Evolutionary conservation across 2,329 filamentous ascomycete genomes (phyloP), one percentile per base, ranked within the genome.

Genomic region (Cladosporium phlei): DNA sequence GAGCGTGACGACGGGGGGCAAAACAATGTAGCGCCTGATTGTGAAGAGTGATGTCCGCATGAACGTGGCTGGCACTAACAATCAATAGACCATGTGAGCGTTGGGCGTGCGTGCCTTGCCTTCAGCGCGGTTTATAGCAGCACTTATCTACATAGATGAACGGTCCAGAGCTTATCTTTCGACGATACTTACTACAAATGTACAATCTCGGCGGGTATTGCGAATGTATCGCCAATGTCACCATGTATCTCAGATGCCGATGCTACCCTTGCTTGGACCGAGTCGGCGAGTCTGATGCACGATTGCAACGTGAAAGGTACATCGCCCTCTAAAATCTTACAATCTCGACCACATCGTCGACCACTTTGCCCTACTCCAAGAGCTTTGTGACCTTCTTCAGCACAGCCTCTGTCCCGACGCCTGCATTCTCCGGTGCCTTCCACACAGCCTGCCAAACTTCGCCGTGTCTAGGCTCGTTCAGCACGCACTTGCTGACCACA

Each of bases 381-480:
- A 69, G 63, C 28, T 72, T 76, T 1, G 86, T 85, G 17, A 94
- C 90, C 52, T 89, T 66, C 70, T 86, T 87, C 58, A 98, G 64
- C 12, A 96, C 77, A 65, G 95, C 88, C 67, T 95, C 90, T 0
- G 79, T 78, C 9, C 76, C 74, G 71, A 84, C 85, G 46, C 78
- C 72, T 19, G 85, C 86, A 66, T 95, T 94, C 66, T 76, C 78
- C 1, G 91, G 91, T 59, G 90, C 81, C 75, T 98, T 98, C 14
- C 84, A 81, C 3, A 96, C 75, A 7, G 73, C 70, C 71, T 95
- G 88, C 93, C 93, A 98, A 20, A 85, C 72, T 74, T 98, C 93
- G 11, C 93, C 93, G 66, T 98, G 89, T 58, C 83, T 82, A 3
- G 94, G 94, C 66, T 97, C 93, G 48, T 83, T 90, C 38, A 85